Conservation (phyloP, 2,329 filamentous ascomycete genomes). For the Ophiosphaerella korrae region DNA sequence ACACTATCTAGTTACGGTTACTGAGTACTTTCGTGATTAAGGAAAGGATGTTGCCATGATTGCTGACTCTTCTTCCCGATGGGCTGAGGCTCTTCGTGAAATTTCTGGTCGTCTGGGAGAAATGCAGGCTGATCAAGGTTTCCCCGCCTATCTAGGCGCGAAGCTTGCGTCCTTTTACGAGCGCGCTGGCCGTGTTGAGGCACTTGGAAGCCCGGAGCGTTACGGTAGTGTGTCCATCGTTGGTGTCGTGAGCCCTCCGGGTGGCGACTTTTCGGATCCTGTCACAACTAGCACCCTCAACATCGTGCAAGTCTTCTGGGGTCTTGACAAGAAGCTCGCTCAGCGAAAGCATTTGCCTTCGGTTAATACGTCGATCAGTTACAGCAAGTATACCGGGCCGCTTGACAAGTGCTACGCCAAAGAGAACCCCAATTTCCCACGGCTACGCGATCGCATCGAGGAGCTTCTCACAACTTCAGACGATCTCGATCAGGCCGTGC, state of each 20-base stretch:
- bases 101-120: constrained; percentile 98
- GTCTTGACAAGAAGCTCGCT: constrained; percentile 98
- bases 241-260: constrained; percentile 93
- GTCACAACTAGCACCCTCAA: constrained; percentile 91
- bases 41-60: constrained; percentile 99
- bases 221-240: constrained; percentile 96
- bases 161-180: constrained; percentile 99
- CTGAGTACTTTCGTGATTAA: constrained; percentile 96
- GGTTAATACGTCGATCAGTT: constrained; percentile 92
- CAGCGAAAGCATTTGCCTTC: constrained; percentile 99
- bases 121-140: constrained; percentile 99
- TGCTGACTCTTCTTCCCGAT: constrained; percentile 97
- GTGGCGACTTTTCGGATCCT: constrained; percentile 98
- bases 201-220: constrained; percentile 86
- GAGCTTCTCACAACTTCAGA: constrained; percentile 93
- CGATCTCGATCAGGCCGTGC: constrained; percentile 97
- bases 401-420: constrained; percentile 95
- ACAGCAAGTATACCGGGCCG: constrained; percentile 91
- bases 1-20: constrained; percentile 63
- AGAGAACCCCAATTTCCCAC: constrained; percentile 91
- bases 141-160: constrained; percentile 94
- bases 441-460: constrained; percentile 89
- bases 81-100: constrained; percentile 98
- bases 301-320: constrained; percentile 99
- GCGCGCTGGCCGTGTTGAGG: constrained; percentile 84